These are phyloP conservation scores for Pelargonium fulgidum DNA, from an alignment of 441 rosid genomes.

Conservation along the genomic window DNA sequence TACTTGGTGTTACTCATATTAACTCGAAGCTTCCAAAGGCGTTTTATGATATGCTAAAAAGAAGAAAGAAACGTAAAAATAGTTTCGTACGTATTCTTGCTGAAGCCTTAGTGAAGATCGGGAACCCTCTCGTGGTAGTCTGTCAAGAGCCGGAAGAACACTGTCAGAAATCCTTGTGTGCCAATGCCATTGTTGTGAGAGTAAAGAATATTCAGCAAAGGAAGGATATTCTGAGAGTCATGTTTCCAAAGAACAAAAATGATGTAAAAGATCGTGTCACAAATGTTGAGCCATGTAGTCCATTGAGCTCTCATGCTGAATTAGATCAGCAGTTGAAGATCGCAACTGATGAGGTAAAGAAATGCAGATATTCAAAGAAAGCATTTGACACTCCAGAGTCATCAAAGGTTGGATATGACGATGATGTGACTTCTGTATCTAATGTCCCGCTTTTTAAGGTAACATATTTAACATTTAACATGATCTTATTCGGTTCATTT, in stretches of 20 bases:
- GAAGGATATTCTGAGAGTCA: not conserved
- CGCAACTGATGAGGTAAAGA: not conserved
- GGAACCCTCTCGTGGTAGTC: slow-evolving; percentile 25
- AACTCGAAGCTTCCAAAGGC: slow-evolving; percentile 25
- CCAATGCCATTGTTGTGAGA: not conserved
- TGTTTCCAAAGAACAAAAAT: not conserved
- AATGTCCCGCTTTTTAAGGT: not conserved
- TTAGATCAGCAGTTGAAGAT: not conserved
- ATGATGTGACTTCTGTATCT: not conserved
- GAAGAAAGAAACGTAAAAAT: not conserved
- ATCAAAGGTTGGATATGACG: not conserved
- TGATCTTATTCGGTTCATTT: not conserved
- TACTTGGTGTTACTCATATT: slow-evolving; percentile 21
- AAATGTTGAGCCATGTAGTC: not conserved
- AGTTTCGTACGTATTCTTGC: slow-evolving; percentile 18
- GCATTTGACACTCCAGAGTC: not conserved
- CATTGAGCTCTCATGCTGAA: slow-evolving; percentile 1
- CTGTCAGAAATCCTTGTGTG: slow-evolving; percentile 2
- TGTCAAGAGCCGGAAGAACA: not conserved
- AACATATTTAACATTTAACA: not conserved
- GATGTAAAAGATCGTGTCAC: not conserved
- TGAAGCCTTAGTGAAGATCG: slow-evolving; percentile 25
- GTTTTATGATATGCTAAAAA: slow-evolving; percentile 22
- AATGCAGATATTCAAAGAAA: not conserved
- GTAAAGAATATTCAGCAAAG: not conserved